phyloP scores from a whole-genome alignment of 305 asterid species.

The Fraxinus baroniana region DNA sequence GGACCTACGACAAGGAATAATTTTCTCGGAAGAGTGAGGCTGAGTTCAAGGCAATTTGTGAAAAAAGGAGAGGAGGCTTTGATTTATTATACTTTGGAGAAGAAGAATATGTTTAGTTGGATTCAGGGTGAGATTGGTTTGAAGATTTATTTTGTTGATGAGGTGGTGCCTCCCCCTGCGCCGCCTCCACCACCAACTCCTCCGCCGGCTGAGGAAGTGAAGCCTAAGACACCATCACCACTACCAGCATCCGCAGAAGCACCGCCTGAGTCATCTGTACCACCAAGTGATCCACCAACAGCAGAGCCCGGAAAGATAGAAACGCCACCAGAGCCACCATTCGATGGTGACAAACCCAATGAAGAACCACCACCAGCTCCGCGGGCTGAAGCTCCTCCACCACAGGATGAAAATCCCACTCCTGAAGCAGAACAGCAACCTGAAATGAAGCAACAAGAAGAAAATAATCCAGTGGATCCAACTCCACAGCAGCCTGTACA shows the following conservation, averaged over 20 bases:
- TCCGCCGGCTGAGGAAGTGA: slow-evolving; percentile 28
- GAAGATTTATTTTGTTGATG: slow-evolving; percentile 64
- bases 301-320: slow-evolving; percentile 21
- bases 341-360: slow-evolving; percentile 22
- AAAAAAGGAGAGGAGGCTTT: slow-evolving; percentile 85
- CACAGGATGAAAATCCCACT: slow-evolving; percentile 17
- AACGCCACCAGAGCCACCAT: slow-evolving; percentile 18
- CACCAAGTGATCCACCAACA: slow-evolving; percentile 21
- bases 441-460: slow-evolving; percentile 25
- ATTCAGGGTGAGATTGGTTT: slow-evolving; percentile 77
- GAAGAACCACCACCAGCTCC: slow-evolving; percentile 31
- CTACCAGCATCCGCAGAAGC: slow-evolving; percentile 17
- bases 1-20: slow-evolving; percentile 81
- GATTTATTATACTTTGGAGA: slow-evolving; percentile 73
- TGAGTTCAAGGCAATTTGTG: slow-evolving; percentile 66
- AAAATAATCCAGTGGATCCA: slow-evolving; percentile 22
- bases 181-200: slow-evolving; percentile 33
- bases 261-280: slow-evolving; percentile 21
- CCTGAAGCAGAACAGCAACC: slow-evolving; percentile 24
- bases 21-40: slow-evolving; percentile 58
- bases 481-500: slow-evolving; percentile 22
- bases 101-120: slow-evolving; percentile 58
- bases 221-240: slow-evolving; percentile 23
- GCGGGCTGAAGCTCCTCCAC: slow-evolving; percentile 31
- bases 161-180: slow-evolving; percentile 48